These are phyloP conservation scores for Colletotrichum karsti DNA, from an alignment of 2,329 filamentous ascomycete species.

Conservation along the genomic window DNA sequence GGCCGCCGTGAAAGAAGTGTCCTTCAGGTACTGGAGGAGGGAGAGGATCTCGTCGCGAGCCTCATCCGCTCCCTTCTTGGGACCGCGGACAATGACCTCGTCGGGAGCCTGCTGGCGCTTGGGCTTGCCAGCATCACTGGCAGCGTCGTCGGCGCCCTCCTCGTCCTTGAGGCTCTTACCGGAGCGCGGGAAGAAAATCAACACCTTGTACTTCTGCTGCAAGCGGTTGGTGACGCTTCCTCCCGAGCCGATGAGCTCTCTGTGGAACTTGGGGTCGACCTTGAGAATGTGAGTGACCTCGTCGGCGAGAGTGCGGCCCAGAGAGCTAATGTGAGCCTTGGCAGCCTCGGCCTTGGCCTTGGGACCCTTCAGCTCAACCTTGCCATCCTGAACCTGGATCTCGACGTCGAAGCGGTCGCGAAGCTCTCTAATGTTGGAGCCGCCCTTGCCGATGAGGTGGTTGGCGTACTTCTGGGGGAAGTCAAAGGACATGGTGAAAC, in stretches of 20 bases:
- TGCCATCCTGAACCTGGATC: slow-evolving; percentile 91
- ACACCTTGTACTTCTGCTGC: slow-evolving; percentile 91
- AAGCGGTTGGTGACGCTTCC: slow-evolving; percentile 91
- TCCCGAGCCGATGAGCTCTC: slow-evolving; percentile 89
- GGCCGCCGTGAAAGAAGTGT: slow-evolving; percentile 82
- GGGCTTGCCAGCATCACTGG: slow-evolving; percentile 72
- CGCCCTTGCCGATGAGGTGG: slow-evolving; percentile 77
- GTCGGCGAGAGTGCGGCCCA: slow-evolving; percentile 87
- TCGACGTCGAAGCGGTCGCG: slow-evolving; percentile 75
- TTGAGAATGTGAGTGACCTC: slow-evolving; percentile 88
- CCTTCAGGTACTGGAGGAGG: slow-evolving; percentile 87
- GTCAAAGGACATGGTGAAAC: slow-evolving; percentile 85
- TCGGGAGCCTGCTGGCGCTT: slow-evolving; percentile 81
- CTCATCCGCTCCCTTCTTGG: slow-evolving; percentile 90
- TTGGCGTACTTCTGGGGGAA: slow-evolving; percentile 97
- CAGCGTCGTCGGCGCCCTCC: slow-evolving; percentile 72
- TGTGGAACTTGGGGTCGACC: slow-evolving; percentile 92
- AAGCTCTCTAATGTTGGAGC: slow-evolving; percentile 72
- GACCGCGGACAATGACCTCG: slow-evolving; percentile 90
- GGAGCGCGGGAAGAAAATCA: slow-evolving; percentile 89
- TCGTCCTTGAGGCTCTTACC: slow-evolving; percentile 75
- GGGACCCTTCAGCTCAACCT: slow-evolving; percentile 94
- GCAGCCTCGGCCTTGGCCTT: slow-evolving; percentile 92
- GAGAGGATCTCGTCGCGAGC: slow-evolving; percentile 91
- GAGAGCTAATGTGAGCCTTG: slow-evolving; percentile 80